Conservation (phyloP, 495 filamentous ascomycete genomes). For the Neurospora sp. region DNA sequence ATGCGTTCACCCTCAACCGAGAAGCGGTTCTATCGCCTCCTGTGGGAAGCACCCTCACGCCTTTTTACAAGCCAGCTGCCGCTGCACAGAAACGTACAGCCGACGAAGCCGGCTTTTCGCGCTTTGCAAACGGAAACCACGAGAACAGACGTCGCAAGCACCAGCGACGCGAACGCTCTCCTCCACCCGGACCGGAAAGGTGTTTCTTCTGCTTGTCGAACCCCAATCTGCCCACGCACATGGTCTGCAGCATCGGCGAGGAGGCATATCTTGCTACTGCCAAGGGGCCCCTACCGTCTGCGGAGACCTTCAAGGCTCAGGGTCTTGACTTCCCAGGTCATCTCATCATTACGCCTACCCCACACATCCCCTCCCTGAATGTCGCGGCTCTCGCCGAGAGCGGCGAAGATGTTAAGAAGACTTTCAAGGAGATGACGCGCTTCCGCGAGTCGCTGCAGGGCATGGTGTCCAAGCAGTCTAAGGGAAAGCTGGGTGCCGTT, state of each 20-base stretch:
- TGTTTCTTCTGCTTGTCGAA: constrained; percentile 96
- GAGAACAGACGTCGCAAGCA: constrained; percentile 49
- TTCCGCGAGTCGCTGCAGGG: constrained; percentile 63
- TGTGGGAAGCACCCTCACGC: constrained; percentile 57
- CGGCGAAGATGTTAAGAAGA: constrained; percentile 37
- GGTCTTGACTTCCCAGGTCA: constrained; percentile 70
- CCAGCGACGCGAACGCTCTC: constrained; percentile 30
- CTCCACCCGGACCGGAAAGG: constrained; percentile 59
- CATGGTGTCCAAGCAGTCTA: constrained; percentile 50
- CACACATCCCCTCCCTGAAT: constrained; percentile 48
- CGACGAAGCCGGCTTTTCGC: constrained; percentile 47
- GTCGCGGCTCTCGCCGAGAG: constrained; percentile 41
- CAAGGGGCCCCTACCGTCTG: constrained; percentile 74
- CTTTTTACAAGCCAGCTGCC: constrained; percentile 34
- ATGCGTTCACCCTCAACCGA: constrained; percentile 73
- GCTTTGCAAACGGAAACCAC: constrained; percentile 54
- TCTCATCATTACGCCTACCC: constrained; percentile 81
- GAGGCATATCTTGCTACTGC: constrained; percentile 83
- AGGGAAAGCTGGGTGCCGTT: constrained; percentile 59
- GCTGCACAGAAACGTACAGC: constrained; percentile 48
- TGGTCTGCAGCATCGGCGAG: constrained; percentile 76
- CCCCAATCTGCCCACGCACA: constrained; percentile 68
- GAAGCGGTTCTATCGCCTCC: constrained; percentile 49
- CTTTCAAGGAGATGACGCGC: constrained; percentile 66
- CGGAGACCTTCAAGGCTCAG: constrained; percentile 46